These are phyloP conservation scores for Allodekkera sacchari DNA, from an alignment of 805 yeast species.

Conservation along the genomic window DNA sequence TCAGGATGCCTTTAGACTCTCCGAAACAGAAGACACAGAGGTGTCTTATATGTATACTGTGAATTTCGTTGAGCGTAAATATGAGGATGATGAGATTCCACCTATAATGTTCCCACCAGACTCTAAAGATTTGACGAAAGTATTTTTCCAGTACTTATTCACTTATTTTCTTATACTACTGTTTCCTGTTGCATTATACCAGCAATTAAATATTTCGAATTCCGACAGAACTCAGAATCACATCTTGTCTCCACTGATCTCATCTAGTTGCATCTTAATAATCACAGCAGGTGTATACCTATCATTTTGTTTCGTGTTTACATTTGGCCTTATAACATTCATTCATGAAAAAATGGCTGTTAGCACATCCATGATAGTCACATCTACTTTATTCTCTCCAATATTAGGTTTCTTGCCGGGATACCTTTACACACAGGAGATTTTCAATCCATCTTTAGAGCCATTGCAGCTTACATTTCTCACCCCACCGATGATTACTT, in stretches of 20 bases:
- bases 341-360: too few relatives aligned
- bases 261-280: too few relatives aligned
- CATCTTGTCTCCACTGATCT: neutral
- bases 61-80: slow-evolving; percentile 1
- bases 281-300: too few relatives aligned
- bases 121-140: neutral
- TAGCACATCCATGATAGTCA: neutral
- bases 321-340: too few relatives aligned
- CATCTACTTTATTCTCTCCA: slow-evolving; percentile 1
- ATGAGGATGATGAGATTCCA: neutral
- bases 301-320: too few relatives aligned
- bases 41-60: slow-evolving; percentile 1
- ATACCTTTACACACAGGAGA: too few relatives aligned
- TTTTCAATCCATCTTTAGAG: neutral
- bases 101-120: slow-evolving; percentile 2
- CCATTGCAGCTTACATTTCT: too few relatives aligned
- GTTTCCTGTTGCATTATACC: neutral
- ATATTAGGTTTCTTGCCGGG: slow-evolving; percentile 2
- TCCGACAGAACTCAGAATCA: neutral
- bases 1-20: neutral
- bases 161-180: neutral
- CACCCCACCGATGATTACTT: too few relatives aligned
- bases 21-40: slow-evolving; percentile 1
- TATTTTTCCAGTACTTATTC: neutral
- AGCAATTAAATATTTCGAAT: neutral